Percentiles rank a stretch among this genome's conserved stretches.
These are phyloP conservation scores for Porphyrellus cyaneotinctus DNA, from an alignment of 768 basidiomycete species.

Conservation along the genomic window DNA sequence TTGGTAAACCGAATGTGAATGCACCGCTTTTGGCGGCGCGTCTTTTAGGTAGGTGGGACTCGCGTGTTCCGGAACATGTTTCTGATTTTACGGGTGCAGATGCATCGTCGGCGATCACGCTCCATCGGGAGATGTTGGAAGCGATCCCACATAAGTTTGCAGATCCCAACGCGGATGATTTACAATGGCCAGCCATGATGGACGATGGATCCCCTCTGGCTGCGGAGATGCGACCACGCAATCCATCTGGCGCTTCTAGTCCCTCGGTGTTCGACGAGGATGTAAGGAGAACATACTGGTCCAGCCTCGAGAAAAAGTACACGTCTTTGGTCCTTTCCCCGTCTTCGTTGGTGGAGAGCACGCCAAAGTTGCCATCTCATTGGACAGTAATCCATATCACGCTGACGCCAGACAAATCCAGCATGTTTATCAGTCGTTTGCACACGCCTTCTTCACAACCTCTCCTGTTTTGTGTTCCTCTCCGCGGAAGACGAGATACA, in stretches of 20 bases:
- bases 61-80: not conserved
- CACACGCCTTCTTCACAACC: slow-evolving; percentile 51
- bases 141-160: slow-evolving; percentile 70
- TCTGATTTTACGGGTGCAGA: slow-evolving; percentile 43
- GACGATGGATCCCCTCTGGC: slow-evolving; percentile 42
- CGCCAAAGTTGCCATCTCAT: slow-evolving; percentile 54
- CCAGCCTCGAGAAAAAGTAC: slow-evolving; percentile 52
- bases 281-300: slow-evolving; percentile 56
- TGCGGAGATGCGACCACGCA: slow-evolving; percentile 7
- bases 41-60: slow-evolving; percentile 49
- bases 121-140: slow-evolving; percentile 84
- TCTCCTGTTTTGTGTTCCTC: slow-evolving; percentile 83
- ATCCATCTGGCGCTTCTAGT: slow-evolving; percentile 14
- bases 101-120: slow-evolving; percentile 66
- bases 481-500: slow-evolving; percentile 76
- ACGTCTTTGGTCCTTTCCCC: slow-evolving; percentile 23
- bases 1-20: slow-evolving; percentile 55
- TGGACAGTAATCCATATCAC: slow-evolving; percentile 87
- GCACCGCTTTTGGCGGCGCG: slow-evolving; percentile 55
- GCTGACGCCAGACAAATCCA: slow-evolving; percentile 77
- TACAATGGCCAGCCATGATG: slow-evolving; percentile 66
- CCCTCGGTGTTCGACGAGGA: slow-evolving; percentile 32
- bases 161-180: slow-evolving; percentile 50
- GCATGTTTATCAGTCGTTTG: slow-evolving; percentile 80
- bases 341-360: slow-evolving; percentile 39